Base-by-base conservation (phyloP, 768 basidiomycete genomes). In the Zangia roseola region DNA sequence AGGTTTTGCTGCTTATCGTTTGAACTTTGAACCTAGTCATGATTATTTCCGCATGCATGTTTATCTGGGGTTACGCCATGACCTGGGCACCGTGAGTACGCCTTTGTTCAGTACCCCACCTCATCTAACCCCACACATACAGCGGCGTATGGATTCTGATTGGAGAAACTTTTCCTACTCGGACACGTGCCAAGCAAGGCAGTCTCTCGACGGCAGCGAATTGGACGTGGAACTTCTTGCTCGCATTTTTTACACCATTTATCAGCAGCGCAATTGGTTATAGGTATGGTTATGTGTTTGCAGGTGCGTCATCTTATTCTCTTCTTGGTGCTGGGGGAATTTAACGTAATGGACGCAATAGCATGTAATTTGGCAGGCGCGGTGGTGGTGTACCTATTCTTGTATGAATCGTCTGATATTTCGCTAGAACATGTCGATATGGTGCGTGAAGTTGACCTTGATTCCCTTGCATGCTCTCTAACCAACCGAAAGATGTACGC, bases 211-310 rank as follows among this genome's bases (percentile, higher is more conserved):
- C 83, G 2, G 75, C 82, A 1, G 68, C 73, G 26, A 87, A 85
- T 64, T 87, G 84, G 76, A 79, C 78, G 4, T 86, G 79, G 79
- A 84, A 85, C 62, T 85, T 86, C 72, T 69, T 86, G 31, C 69
- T 87, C 46, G 84, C 83, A 0, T 88, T 88, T 76, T 86, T 86
- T 71, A 88, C 86, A n/a, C 84, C 86, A 0, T 85, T 86, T 67
- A 88, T 88, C 60, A 71, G 71, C 4, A 61, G 51, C 17, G 70
- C 74, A 12, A 88, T 88, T 58, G 40, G 63, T 9, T 88, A 79
- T 68, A 65, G 71, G 30, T 88, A 84, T 64, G 86, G 87, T 5
- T 89, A 81, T 62, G 73, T 88, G 33, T 88, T 89, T 61, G 85
- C 84, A 12, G 77, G 80, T 71, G 62, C 50, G 71, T 56, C 16